Conservation (phyloP, 1,284 basidiomycete genomes). For the Cryptococcus sp. region DNA sequence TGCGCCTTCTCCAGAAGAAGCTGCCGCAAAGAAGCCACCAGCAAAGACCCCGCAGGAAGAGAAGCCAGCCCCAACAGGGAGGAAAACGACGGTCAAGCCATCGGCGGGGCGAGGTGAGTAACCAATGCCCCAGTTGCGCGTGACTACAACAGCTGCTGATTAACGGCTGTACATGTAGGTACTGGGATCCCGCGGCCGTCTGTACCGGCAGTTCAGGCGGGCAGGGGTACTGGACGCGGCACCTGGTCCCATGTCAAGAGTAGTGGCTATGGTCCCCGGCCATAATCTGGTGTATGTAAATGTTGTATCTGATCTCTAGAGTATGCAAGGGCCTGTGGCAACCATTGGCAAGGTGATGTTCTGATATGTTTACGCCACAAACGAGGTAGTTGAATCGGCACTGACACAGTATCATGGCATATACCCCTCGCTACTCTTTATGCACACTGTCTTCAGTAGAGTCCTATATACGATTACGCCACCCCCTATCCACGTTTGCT, state of each 20-base stretch:
- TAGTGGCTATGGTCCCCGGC: constrained; percentile 44
- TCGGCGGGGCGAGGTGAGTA: constrained; percentile 17
- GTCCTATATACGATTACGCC: too few species aligned
- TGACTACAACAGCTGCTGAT: too few species aligned
- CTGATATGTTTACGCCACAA: too few species aligned
- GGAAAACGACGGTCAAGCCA: neutral
- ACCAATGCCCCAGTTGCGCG: too few species aligned
- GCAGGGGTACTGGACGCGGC: constrained; percentile 14
- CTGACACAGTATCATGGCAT: too few species aligned
- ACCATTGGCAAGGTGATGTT: too few species aligned
- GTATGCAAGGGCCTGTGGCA: too few species aligned
- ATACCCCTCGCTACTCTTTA: too few species aligned
- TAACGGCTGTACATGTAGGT: neutral
- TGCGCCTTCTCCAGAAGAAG: constrained; percentile 13
- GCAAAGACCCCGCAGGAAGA: constrained; percentile 2
- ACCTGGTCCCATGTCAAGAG: constrained; percentile 44
- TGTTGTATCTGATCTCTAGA: too few species aligned
- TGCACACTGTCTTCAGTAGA: too few species aligned
- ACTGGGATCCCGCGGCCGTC: constrained; percentile 20
- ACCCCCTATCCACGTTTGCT: neutral
- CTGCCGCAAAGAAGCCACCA: constrained; percentile 13
- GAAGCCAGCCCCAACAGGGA: constrained; percentile 5
- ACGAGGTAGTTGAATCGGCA: too few species aligned
- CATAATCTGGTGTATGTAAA: too few species aligned
- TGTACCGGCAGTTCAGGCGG: neutral